These are phyloP conservation scores for Pelargonium fulgidum DNA, from an alignment of 441 rosid genomes.

Conservation along the genomic window DNA sequence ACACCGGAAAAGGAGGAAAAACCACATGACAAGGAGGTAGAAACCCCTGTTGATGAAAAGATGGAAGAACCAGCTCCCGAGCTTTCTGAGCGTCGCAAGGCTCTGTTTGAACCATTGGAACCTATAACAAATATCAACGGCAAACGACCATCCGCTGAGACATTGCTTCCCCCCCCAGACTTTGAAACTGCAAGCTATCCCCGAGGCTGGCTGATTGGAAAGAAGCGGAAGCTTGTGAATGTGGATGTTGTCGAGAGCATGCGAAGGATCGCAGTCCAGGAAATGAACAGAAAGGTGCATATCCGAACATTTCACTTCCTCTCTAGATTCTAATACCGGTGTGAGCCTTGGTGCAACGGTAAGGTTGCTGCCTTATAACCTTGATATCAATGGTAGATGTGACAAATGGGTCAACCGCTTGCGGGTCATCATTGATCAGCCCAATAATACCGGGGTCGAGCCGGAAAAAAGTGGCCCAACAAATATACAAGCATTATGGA, in stretches of 20 bases:
- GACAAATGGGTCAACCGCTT: no score
- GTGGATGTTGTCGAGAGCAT: slow-evolving; percentile 97
- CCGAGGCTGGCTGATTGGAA: slow-evolving; percentile 89
- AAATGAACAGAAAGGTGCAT: slow-evolving; percentile 89
- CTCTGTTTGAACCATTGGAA: slow-evolving; percentile 83
- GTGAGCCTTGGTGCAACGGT: no score
- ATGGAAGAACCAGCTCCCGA: slow-evolving; percentile 29
- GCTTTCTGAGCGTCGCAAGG: slow-evolving; percentile 72
- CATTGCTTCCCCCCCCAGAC: slow-evolving; percentile 86
- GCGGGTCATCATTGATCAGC: no score
- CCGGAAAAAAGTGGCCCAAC: no score
- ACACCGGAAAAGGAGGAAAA: slow-evolving; percentile 43
- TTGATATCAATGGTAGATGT: no score
- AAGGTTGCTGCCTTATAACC: no score
- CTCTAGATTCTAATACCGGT: no score
- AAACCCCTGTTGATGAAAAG: slow-evolving; percentile 34
- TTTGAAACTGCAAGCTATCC: slow-evolving; percentile 83
- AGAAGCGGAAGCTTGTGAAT: slow-evolving; percentile 89
- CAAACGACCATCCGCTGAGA: slow-evolving; percentile 49
- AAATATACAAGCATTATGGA: no score
- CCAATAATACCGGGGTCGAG: no score
- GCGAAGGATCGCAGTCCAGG: slow-evolving; percentile 94
- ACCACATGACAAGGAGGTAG: slow-evolving; percentile 1
- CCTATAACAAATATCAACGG: slow-evolving; percentile 46
- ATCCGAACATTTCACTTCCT: no score